Evolutionary conservation across 768 basidiomycete genomes (phyloP).

Genomic region (Leucocoprinus sp.): DNA sequence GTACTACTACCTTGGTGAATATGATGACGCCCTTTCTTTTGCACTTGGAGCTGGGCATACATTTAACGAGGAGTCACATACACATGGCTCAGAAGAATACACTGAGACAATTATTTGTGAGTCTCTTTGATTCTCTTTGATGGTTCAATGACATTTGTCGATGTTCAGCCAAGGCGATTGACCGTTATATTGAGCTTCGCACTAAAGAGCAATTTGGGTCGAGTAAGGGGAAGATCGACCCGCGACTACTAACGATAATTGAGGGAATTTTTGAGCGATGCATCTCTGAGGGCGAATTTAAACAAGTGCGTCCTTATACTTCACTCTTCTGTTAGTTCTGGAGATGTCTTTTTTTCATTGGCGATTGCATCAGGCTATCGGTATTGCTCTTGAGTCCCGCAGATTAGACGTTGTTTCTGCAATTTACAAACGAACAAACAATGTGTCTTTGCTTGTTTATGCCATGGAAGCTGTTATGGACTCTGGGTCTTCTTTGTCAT

Average conservation of each 20-base stretch:
- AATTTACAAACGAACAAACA: conserved; percentile 66
- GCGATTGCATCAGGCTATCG: conserved; percentile 66
- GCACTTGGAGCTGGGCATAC: conserved; percentile 85
- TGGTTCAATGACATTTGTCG: conserved; percentile 1
- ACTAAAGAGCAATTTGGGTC: conserved; percentile 40
- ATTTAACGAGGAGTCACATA: conserved; percentile 69
- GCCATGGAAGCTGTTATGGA: conserved; percentile 89
- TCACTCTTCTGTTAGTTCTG: too few species aligned
- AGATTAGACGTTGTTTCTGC: conserved; percentile 80
- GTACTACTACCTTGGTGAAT: conserved; percentile 93
- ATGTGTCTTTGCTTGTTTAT: conserved; percentile 78
- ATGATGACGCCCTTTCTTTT: conserved; percentile 92
- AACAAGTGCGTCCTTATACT: conserved; percentile 50
- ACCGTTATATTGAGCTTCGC: conserved; percentile 77
- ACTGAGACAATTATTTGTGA: conserved; percentile 90
- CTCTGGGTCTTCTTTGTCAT: conserved; percentile 79
- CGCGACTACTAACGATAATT: conserved; percentile 74
- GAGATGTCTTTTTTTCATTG: conserved; percentile 11
- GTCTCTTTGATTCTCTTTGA: conserved; percentile 24
- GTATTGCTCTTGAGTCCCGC: conserved; percentile 88
- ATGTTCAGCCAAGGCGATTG: conserved; percentile 85
- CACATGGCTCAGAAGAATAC: conserved; percentile 70
- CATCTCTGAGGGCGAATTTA: conserved; percentile 82
- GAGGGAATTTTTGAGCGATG: conserved; percentile 85
- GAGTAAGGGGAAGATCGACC: conserved; percentile 60